Percentiles rank a stretch among this genome's conserved stretches.
These are phyloP conservation scores for Lepiota brunneoincarnata DNA, from an alignment of 768 basidiomycete species.

Conservation along the genomic window DNA sequence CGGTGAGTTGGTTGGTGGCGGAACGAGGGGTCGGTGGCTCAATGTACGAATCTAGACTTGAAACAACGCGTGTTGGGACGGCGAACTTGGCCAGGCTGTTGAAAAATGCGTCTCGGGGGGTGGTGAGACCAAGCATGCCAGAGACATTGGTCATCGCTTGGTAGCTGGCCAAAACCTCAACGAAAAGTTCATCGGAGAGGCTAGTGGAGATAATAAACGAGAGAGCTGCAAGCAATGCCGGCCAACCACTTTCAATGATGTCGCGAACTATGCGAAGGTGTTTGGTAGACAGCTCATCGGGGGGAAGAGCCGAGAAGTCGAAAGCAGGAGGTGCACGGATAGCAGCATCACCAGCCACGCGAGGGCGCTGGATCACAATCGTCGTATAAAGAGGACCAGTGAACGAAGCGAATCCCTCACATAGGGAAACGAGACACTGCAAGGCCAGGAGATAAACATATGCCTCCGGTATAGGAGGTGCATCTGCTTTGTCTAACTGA, in stretches of 20 bases:
- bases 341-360: conserved; percentile 58
- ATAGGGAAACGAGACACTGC: conserved; percentile 83
- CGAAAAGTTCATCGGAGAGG: conserved; percentile 89
- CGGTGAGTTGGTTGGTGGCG: conserved; percentile 52
- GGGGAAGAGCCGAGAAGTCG: conserved; percentile 53
- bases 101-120: conserved; percentile 92
- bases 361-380: conserved; percentile 64
- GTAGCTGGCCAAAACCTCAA: conserved; percentile 78
- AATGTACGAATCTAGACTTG: conserved; percentile 63
- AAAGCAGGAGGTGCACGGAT: conserved; percentile 74
- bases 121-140: conserved; percentile 82
- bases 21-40: conserved; percentile 60
- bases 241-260: conserved; percentile 90
- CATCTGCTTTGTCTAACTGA: conserved; percentile 96
- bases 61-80: conserved; percentile 87
- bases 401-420: conserved; percentile 79
- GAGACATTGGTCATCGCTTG: conserved; percentile 86
- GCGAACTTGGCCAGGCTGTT: conserved; percentile 87
- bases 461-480: conserved; percentile 88
- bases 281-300: conserved; percentile 45
- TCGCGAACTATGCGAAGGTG: conserved; percentile 65
- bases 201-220: conserved; percentile 90
- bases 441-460: conserved; percentile 92
- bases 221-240: conserved; percentile 84
- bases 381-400: conserved; percentile 74